Evolutionary conservation across 768 basidiomycete species (phyloP), one percentile per base, ranked within the genome.

Genomic region (Trametes maxima): DNA sequence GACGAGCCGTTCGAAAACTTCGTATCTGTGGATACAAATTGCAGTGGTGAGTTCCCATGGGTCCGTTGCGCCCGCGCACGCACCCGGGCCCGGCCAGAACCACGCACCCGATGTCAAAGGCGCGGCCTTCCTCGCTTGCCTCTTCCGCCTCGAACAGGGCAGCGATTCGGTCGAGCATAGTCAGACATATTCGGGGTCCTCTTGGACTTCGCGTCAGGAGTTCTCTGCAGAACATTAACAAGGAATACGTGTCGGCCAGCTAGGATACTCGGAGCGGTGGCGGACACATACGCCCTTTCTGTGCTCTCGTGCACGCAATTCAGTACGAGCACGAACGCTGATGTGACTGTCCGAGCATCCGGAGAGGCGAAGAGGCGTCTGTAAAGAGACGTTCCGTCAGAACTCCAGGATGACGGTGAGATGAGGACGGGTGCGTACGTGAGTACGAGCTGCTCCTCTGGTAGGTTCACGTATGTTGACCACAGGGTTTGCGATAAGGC

Each of bases 61-160:
- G 1, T 19, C 45, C 21, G 45, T 22, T 33, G 28, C 3, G 28
- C 8, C 3, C 28, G 8, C 28, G 28, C 28, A 33, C 28, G 8
- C 28, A 33, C 4, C 3, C 28, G 28, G 28, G 28, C 28, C 28
- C 4, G 28, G 3, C 28, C 28, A 33, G 28, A 17, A 24, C 10
- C 10, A 60, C 77, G 69, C 67, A 92, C 92, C 88, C 90, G 46
- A 92, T 79, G 62, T 92, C 86, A 69, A 94, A 95, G 19, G 87
- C 83, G 59, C 83, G 82, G 13, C 82, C 86, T 11, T 80, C 85
- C 48, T 88, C 84, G 39, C 78, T 85, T 11, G 80, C 78, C 51
- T 90, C 86, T 53, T 86, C 83, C 4, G 80, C 82, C 40, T 94
- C 90, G 65, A 85, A 86, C 37, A 89, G 77, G 49, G 74, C 75